These are phyloP conservation scores for Limnanthes douglasii DNA, from an alignment of 345 rosid genomes.

Conservation along the genomic window DNA sequence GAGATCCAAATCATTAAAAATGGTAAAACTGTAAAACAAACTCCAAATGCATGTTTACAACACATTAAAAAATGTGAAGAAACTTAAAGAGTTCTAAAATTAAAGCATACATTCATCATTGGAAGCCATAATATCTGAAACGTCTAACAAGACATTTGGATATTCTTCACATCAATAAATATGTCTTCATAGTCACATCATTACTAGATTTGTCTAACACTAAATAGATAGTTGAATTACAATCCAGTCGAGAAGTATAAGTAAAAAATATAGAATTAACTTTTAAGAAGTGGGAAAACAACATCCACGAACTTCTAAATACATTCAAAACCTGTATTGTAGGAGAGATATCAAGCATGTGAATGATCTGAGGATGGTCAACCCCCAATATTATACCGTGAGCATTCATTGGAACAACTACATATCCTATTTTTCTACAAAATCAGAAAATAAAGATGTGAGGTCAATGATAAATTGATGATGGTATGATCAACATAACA, in stretches of 20 bases:
- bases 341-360: constrained; percentile 96
- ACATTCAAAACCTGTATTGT: constrained; percentile 97
- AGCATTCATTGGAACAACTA: constrained; percentile 98
- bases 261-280: constrained; percentile 15
- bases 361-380: constrained; percentile 96
- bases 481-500: too few species aligned
- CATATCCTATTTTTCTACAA: constrained; percentile 96
- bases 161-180: too few species aligned
- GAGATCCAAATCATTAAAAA: not conserved
- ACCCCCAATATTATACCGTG: constrained; percentile 94
- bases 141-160: too few species aligned
- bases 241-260: too few species aligned
- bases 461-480: not conserved
- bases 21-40: constrained; percentile 1
- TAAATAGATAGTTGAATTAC: too few species aligned
- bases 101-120: too few species aligned
- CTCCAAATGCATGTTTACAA: not conserved
- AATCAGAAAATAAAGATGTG: constrained; percentile 3
- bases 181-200: too few species aligned
- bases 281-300: constrained; percentile 95
- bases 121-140: too few species aligned
- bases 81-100: too few species aligned
- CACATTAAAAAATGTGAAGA: not conserved
- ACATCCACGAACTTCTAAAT: constrained; percentile 96
- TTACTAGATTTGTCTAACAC: too few species aligned